phyloP scores from a whole-genome alignment of 352 stramenopile species.

The Globisporangium polare region DNA sequence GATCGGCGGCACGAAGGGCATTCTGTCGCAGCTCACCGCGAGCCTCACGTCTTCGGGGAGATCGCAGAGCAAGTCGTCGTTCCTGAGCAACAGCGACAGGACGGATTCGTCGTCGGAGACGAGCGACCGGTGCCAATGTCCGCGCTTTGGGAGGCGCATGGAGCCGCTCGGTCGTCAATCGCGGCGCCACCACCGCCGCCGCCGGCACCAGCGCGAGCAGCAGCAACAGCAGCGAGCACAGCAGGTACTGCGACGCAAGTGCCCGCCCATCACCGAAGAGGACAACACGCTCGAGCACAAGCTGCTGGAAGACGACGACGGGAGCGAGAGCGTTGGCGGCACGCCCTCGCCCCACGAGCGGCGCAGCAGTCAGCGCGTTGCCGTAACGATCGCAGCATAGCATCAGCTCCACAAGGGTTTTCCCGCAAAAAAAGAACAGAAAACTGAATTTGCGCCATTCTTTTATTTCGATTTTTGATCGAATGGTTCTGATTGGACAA shows the following conservation, averaged over 20 bases:
- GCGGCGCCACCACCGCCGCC: conserved; percentile 2
- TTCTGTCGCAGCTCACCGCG: conserved; percentile 12
- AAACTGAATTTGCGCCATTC: background rate
- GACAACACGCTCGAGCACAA: conserved; percentile 15
- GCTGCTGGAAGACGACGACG: conserved; percentile 8
- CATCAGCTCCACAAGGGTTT: background rate
- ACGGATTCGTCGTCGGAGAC: conserved; percentile 1
- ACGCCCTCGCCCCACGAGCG: background rate
- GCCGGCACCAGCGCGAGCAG: background rate
- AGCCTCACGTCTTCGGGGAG: conserved; percentile 7
- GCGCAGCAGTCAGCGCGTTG: background rate
- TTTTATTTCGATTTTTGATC: too few relatives aligned
- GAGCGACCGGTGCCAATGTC: conserved; percentile 9
- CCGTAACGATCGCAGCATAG: conserved; percentile 8
- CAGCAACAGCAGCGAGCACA: background rate
- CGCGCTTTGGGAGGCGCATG: conserved; percentile 14
- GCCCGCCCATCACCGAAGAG: conserved; percentile 12
- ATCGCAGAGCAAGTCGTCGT: conserved; percentile 8
- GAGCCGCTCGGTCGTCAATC: conserved; percentile 5
- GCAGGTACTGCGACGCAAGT: background rate
- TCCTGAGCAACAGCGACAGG: conserved; percentile 12
- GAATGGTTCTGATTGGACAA: background rate
- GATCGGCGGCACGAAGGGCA: background rate
- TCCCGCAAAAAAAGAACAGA: background rate
- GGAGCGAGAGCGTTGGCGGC: background rate